Base-by-base conservation (phyloP, 2,329 filamentous ascomycete species). In the Colletotrichum acutatum region DNA sequence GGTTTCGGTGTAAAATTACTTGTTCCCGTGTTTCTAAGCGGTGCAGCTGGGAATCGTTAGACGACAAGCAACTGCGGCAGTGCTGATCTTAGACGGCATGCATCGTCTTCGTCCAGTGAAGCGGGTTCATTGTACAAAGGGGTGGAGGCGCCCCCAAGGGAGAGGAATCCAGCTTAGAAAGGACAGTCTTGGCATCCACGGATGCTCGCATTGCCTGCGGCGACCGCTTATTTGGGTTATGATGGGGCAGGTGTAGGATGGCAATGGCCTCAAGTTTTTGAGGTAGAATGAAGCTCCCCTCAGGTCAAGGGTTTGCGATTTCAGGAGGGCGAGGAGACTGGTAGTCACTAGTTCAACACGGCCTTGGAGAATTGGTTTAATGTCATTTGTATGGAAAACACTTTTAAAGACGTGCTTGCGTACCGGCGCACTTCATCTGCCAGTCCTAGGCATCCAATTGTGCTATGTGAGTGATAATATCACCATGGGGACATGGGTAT, bases 1-100 rank as follows among this genome's bases (percentile, higher is more conserved):
- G 68, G 68, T 62, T 72, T 67, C n/a, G 62, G 68, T 74, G 71
- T 74, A 74, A 74, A 72, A 72, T 74, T 73, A 74, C 42, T 72
- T 57, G 57, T 56, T 54, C 37, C 68, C 54, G 12, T 49, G 37
- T 62, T 49, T 66, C 30, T 34, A 42, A 14, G 61, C 61, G 52
- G 46, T 59, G 71, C 56, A 60, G 66, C 49, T 66, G 46, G 70
- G 60, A 54, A 72, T 60, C 60, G 14, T 70, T 61, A 64, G 46
- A 72, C 30, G 60, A 42, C 46, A 66, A 30, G 66, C 58, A 28
- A 32, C 26, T 52, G 54, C 66, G 60, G 67, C 61, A 54, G 32
- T 53, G 66, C 66, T 66, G 24, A 59, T 32, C 30, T 34, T 60
- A 70, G 46, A 66, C 34, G 49, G 56, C 61, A 52, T 49, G 57